Evolutionary conservation across 1,284 basidiomycete genomes (phyloP).

Genomic region (Leucoagaricus sp.): DNA sequence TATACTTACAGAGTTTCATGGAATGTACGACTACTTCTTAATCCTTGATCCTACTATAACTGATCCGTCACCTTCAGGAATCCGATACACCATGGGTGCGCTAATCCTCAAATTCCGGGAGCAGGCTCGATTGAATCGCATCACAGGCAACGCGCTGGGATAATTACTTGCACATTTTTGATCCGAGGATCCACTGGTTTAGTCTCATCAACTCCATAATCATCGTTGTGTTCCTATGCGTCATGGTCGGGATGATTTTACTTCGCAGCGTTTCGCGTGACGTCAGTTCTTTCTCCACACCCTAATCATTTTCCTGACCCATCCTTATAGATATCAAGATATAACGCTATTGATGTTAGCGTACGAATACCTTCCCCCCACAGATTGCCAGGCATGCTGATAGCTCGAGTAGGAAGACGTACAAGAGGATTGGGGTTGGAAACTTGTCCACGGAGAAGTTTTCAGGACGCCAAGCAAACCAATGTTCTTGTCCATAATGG

Average conservation of each 20-base stretch:
- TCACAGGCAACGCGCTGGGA: conserved; percentile 92
- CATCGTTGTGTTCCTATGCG: conserved; percentile 88
- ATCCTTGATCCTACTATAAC: neutral
- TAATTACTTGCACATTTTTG: conserved; percentile 85
- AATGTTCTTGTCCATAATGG: conserved; percentile 81
- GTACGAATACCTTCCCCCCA: conserved; percentile 43
- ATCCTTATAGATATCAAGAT: conserved; percentile 79
- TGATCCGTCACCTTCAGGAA: conserved; percentile 47
- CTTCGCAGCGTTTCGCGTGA: conserved; percentile 87
- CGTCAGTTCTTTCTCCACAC: conserved; percentile 48
- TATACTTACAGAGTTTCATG: conserved; percentile 93
- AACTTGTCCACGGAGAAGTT: conserved; percentile 94
- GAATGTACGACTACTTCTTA: conserved; percentile 54
- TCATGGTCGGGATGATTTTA: conserved; percentile 93
- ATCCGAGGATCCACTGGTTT: conserved; percentile 88
- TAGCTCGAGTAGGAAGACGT: conserved; percentile 76
- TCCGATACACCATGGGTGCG: conserved; percentile 84
- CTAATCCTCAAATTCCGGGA: conserved; percentile 6
- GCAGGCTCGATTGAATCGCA: neutral
- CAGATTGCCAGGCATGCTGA: conserved; percentile 11
- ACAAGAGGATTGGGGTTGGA: conserved; percentile 99
- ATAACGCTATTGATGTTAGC: conserved; percentile 92
- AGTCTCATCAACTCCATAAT: conserved; percentile 93
- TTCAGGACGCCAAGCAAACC: conserved; percentile 85
- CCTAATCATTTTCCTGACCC: conserved; percentile 2